Conservation (phyloP, 805 yeast genomes). For the Candida insectorum region DNA sequence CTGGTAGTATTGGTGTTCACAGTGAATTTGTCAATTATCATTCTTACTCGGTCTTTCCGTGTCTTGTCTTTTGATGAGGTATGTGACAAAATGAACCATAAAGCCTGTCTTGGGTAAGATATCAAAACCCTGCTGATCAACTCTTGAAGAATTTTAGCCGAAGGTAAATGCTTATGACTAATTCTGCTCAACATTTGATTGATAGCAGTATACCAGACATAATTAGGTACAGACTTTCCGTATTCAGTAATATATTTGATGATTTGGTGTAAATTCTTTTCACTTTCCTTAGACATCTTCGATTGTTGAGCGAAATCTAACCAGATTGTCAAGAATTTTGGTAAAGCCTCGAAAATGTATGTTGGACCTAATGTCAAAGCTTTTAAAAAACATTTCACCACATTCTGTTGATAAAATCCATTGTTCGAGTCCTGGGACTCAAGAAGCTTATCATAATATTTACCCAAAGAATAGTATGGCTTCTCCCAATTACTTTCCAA, state of each 20-base stretch:
- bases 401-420: slow-evolving; percentile 54
- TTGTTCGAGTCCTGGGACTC: slow-evolving; percentile 54
- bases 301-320: slow-evolving; percentile 59
- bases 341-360: slow-evolving; percentile 77
- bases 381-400: slow-evolving; percentile 53
- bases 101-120: slow-evolving; percentile 73
- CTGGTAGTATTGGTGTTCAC: neutral
- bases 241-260: slow-evolving; percentile 47
- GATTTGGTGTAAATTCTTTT: slow-evolving; percentile 41
- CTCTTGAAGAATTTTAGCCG: slow-evolving; percentile 53
- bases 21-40: slow-evolving; percentile 16
- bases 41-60: slow-evolving; percentile 25
- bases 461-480: slow-evolving; percentile 77
- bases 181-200: slow-evolving; percentile 85
- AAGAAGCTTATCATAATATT: slow-evolving; percentile 71
- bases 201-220: slow-evolving; percentile 75
- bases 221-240: slow-evolving; percentile 43
- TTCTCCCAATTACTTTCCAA: slow-evolving; percentile 65
- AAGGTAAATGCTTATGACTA: slow-evolving; percentile 54
- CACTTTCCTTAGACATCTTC: slow-evolving; percentile 24
- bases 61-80: slow-evolving; percentile 49
- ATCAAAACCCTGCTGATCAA: slow-evolving; percentile 56
- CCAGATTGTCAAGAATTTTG: slow-evolving; percentile 91
- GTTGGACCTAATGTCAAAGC: slow-evolving; percentile 61
- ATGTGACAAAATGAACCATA: slow-evolving; percentile 82